Conservation (phyloP, 2,329 filamentous ascomycete species). For the Colletotrichum orbiculare region DNA sequence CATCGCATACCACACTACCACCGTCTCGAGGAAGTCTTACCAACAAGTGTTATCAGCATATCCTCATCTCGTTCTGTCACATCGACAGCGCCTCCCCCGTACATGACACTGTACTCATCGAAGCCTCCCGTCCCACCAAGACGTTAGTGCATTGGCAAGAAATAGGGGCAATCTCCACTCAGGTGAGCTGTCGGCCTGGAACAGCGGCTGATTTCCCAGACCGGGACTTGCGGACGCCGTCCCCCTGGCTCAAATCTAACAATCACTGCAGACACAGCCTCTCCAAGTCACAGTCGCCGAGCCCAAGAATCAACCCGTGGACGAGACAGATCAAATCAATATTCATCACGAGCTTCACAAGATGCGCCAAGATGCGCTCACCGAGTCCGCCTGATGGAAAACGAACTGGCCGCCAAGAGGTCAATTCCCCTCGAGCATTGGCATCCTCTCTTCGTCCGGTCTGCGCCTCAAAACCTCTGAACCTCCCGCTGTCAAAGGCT, state of each 20-base stretch:
- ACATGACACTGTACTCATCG: slow-evolving; percentile 2
- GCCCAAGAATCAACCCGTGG: background rate
- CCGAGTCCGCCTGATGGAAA: slow-evolving; percentile 12
- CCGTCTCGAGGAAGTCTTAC: background rate
- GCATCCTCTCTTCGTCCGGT: slow-evolving; percentile 29
- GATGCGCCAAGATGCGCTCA: background rate
- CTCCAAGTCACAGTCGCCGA: no score
- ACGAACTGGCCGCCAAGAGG: slow-evolving; percentile 28
- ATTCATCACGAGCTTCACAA: slow-evolving; percentile 1
- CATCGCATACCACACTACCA: no score
- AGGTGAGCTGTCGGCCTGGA: slow-evolving; percentile 26
- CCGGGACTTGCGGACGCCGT: slow-evolving; percentile 31
- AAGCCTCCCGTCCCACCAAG: slow-evolving; percentile 17
- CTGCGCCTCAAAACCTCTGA: slow-evolving; percentile 21
- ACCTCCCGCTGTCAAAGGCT: slow-evolving; percentile 18
- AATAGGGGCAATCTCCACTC: slow-evolving; percentile 37
- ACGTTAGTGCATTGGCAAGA: slow-evolving; percentile 20
- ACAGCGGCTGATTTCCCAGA: slow-evolving; percentile 30
- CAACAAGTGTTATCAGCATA: background rate
- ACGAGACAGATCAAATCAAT: background rate
- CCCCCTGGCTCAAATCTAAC: background rate
- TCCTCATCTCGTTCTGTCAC: background rate
- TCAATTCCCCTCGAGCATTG: slow-evolving; percentile 21
- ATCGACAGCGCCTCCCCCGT: background rate
- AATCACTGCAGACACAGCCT: no score